A percentile compares a stretch with the other conserved stretches of the same genome.
These are phyloP conservation scores for Phyllosticta paracitricarpa DNA, from an alignment of 2,329 filamentous ascomycete genomes.

Conservation along the genomic window DNA sequence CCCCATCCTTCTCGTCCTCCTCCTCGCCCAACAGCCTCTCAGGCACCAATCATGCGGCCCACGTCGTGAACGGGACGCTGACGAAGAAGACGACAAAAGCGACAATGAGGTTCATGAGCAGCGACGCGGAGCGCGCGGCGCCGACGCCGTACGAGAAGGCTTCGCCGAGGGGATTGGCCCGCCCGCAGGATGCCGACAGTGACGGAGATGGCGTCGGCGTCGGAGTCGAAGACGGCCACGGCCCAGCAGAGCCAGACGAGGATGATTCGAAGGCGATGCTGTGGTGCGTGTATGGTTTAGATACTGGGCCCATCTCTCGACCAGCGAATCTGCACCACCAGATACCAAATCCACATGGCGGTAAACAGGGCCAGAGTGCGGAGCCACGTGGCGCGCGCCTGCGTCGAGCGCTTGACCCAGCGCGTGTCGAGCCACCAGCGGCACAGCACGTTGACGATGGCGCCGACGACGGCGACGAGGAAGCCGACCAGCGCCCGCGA, in stretches of 20 bases:
- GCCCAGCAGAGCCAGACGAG: constrained; percentile 43
- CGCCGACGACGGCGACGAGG: constrained; percentile 37
- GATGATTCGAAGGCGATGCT: constrained; percentile 1
- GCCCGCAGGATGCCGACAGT: constrained; percentile 39
- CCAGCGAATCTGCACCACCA: constrained; percentile 29
- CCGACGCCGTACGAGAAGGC: constrained; percentile 40
- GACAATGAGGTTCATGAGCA: constrained; percentile 41
- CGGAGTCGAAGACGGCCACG: constrained; percentile 41
- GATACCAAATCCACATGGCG: constrained; percentile 39
- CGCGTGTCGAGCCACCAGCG: constrained; percentile 41
- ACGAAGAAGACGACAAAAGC: constrained; percentile 40
- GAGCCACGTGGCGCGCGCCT: constrained; percentile 18
- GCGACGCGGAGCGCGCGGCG: constrained; percentile 31
- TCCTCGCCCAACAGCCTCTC: background rate
- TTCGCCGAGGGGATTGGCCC: constrained; percentile 39
- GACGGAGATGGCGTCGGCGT: constrained; percentile 42
- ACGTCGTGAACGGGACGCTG: constrained; percentile 22
- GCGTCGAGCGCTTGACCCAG: constrained; percentile 30
- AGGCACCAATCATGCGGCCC: constrained; percentile 12
- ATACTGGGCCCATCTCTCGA: constrained; percentile 22
- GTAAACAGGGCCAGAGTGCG: constrained; percentile 35
- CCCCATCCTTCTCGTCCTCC: background rate
- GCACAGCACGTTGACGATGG: constrained; percentile 39
- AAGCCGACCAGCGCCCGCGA: constrained; percentile 38
- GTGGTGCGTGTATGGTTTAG: background rate